These are phyloP conservation scores for Ocimum tenuiflorum DNA, from an alignment of 257 asterid species.

Conservation along the genomic window DNA sequence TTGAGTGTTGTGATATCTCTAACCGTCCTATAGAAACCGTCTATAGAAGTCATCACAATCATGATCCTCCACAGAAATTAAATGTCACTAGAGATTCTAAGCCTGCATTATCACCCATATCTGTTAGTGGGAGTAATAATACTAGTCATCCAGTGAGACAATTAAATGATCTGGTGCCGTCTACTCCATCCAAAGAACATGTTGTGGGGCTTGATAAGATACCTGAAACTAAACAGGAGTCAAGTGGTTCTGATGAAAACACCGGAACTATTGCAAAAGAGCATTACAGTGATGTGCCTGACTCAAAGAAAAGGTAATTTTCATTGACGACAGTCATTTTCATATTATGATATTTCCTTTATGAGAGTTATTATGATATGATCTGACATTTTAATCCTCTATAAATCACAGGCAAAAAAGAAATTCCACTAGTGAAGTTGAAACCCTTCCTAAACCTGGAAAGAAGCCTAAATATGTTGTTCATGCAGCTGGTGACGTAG, in stretches of 20 bases:
- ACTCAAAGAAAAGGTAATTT: conserved; percentile 51
- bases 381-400: conserved; percentile 24
- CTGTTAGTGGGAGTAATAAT: conserved; percentile 31
- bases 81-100: conserved; percentile 42
- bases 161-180: conserved; percentile 31
- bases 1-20: conserved; percentile 65
- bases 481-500: conserved; percentile 82
- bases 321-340: conserved; percentile 9
- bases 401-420: conserved; percentile 47
- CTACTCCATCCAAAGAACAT: conserved; percentile 40
- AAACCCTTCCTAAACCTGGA: conserved; percentile 43
- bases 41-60: conserved; percentile 75
- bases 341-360: conserved; percentile 3
- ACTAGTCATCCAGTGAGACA: conserved; percentile 20
- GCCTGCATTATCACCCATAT: conserved; percentile 30
- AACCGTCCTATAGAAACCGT: conserved; percentile 55
- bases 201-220: conserved; percentile 26
- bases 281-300: conserved; percentile 47
- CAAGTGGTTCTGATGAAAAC: conserved; percentile 57
- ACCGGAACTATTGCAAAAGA: conserved; percentile 38
- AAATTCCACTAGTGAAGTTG: conserved; percentile 37
- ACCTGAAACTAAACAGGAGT: conserved; percentile 36
- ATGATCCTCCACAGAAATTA: conserved; percentile 69
- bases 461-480: conserved; percentile 80
- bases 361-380: conserved; percentile 7